Evolutionary conservation across 495 filamentous ascomycete species (phyloP).

Genomic region (Aspergillus ostianus): DNA sequence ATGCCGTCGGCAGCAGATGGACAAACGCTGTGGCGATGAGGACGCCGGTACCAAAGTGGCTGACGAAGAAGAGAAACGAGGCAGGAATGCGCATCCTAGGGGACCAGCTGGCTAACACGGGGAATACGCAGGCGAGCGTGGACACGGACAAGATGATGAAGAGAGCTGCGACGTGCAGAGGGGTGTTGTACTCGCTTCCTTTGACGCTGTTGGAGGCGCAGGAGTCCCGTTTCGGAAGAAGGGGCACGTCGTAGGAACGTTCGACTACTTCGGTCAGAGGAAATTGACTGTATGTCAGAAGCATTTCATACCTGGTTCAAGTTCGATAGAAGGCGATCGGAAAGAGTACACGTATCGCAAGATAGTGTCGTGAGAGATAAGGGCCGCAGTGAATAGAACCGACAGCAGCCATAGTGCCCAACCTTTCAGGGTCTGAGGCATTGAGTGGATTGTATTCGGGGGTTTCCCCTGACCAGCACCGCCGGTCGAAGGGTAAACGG

Average conservation of each 20-base stretch:
- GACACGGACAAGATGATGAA: slow-evolving; percentile 66
- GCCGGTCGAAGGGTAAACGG: slow-evolving; percentile 16
- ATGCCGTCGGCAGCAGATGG: slow-evolving; percentile 74
- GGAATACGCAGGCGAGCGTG: slow-evolving; percentile 47
- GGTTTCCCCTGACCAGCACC: slow-evolving; percentile 4
- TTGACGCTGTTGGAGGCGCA: slow-evolving; percentile 29
- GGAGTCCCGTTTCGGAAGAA: slow-evolving; percentile 19
- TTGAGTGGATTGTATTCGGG: slow-evolving; percentile 12
- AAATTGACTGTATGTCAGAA: not conserved
- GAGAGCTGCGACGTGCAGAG: slow-evolving; percentile 65
- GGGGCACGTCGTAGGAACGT: not conserved
- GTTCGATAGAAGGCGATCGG: not conserved
- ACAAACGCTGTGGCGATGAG: slow-evolving; percentile 82
- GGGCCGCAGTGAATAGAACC: slow-evolving; percentile 23
- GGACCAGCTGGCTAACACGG: slow-evolving; percentile 39
- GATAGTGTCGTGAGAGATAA: slow-evolving; percentile 24
- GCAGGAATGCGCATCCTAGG: slow-evolving; percentile 33
- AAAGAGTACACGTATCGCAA: slow-evolving; percentile 10
- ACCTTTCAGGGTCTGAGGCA: slow-evolving; percentile 18
- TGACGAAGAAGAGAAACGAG: slow-evolving; percentile 60
- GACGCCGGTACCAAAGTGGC: slow-evolving; percentile 81
- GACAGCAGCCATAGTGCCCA: slow-evolving; percentile 32
- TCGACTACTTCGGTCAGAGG: not conserved
- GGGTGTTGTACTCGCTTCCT: slow-evolving; percentile 49
- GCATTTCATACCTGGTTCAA: not conserved